Conservation (phyloP, 306 rosid genomes). For the Dalbergia cochinchinensis region DNA sequence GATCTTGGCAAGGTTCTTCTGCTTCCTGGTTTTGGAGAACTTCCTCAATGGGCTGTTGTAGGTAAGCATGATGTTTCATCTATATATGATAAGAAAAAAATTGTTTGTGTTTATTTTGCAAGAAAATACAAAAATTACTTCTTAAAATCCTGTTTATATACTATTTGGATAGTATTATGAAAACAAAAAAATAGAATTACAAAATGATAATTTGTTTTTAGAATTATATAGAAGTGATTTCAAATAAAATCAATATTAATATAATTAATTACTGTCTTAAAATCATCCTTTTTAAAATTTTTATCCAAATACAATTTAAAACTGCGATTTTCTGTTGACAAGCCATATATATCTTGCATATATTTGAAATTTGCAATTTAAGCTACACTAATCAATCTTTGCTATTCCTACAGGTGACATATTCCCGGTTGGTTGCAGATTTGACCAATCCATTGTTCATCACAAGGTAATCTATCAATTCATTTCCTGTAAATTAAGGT, state of each 20-base stretch:
- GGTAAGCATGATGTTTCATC: constrained; percentile 49
- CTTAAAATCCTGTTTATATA: background rate
- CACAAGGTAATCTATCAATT: constrained; percentile 61
- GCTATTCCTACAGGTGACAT: constrained; percentile 65
- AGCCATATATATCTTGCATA: background rate
- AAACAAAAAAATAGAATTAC: background rate
- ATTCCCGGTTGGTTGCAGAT: constrained; percentile 86
- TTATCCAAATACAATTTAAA: too few relatives aligned
- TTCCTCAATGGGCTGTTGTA: constrained; percentile 93
- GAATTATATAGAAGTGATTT: background rate
- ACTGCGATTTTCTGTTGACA: background rate
- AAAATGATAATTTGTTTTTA: too few relatives aligned
- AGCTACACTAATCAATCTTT: constrained; percentile 21
- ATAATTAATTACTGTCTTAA: too few relatives aligned
- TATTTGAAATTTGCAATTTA: background rate
- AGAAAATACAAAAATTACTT: too few relatives aligned
- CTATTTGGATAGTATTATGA: background rate
- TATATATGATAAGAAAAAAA: background rate
- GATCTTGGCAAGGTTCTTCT: constrained; percentile 91
- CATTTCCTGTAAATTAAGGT: background rate
- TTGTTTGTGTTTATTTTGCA: background rate
- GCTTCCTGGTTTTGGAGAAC: constrained; percentile 85
- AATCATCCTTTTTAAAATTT: too few relatives aligned
- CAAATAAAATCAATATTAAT: too few relatives aligned
- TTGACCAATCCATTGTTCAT: constrained; percentile 76